These are phyloP conservation scores for Heritiera littoralis DNA, from an alignment of 345 rosid species.

Conservation along the genomic window DNA sequence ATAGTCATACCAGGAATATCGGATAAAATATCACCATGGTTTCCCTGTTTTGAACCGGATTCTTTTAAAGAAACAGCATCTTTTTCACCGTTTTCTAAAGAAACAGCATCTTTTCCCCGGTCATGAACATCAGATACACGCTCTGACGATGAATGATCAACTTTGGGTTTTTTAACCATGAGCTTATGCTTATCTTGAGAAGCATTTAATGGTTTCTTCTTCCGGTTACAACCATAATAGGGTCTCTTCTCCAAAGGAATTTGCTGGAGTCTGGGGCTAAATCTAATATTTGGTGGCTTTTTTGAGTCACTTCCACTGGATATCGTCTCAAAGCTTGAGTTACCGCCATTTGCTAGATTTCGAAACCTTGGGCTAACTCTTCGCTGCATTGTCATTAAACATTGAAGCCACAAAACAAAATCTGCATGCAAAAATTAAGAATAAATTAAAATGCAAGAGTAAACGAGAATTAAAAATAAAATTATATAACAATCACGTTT, in stretches of 20 bases:
- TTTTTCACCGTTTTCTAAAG: background rate
- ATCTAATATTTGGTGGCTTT: background rate
- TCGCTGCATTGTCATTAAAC: background rate
- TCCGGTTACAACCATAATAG: conserved; percentile 11
- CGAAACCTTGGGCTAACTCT: background rate
- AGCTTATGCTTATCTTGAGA: background rate
- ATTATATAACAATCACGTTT: background rate
- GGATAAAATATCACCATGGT: background rate
- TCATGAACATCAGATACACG: background rate
- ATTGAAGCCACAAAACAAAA: background rate
- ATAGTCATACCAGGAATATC: background rate
- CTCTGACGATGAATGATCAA: background rate
- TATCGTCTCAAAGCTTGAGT: background rate
- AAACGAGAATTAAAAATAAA: background rate
- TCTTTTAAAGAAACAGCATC: conserved; percentile 7
- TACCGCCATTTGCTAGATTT: background rate
- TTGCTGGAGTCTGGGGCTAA: conserved; percentile 22
- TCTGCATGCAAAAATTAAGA: conserved; percentile 1
- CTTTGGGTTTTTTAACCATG: conserved; percentile 14
- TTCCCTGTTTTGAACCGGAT: background rate
- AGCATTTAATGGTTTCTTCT: conserved; percentile 12
- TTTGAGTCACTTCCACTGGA: background rate
- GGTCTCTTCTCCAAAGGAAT: conserved; percentile 20
- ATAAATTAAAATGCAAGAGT: background rate
- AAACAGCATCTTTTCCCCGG: background rate